Conservation (phyloP, 106 monocot species). For the Dendrobium chrysotoxum region DNA sequence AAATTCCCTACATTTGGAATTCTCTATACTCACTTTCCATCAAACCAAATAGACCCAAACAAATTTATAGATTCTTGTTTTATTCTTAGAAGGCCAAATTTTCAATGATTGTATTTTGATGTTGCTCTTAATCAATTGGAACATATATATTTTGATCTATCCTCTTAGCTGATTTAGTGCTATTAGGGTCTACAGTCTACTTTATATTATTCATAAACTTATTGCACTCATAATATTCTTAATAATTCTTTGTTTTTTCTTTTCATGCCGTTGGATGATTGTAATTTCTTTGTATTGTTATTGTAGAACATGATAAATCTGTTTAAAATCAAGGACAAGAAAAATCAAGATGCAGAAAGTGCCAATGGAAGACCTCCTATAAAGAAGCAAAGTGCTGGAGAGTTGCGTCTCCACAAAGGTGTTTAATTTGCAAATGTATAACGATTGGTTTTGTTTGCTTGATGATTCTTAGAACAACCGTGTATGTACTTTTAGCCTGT, state of each 20-base stretch:
- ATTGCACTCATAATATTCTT: background rate
- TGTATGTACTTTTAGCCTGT: background rate
- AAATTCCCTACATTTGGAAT: too few species aligned
- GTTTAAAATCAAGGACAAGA: conserved; percentile 67
- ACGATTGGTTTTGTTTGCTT: background rate
- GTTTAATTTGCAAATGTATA: background rate
- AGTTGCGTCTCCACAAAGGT: conserved; percentile 80
- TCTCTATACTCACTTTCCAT: too few species aligned
- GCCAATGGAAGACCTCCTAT: conserved; percentile 39
- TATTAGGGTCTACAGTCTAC: background rate
- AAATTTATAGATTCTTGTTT: background rate
- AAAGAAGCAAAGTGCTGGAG: conserved; percentile 74
- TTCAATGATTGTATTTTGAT: background rate
- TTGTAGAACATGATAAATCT: conserved; percentile 57
- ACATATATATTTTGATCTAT: background rate
- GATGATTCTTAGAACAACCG: background rate
- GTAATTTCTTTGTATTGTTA: background rate
- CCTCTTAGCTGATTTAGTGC: background rate
- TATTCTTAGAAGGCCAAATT: background rate
- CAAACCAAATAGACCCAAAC: background rate
- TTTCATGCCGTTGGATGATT: background rate
- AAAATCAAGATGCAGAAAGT: conserved; percentile 49
- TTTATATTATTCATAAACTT: background rate
- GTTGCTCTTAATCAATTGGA: background rate
- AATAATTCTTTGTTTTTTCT: background rate